phyloP scores from a whole-genome alignment of 257 asterid genomes.

The Capsicum rhomboideum region DNA sequence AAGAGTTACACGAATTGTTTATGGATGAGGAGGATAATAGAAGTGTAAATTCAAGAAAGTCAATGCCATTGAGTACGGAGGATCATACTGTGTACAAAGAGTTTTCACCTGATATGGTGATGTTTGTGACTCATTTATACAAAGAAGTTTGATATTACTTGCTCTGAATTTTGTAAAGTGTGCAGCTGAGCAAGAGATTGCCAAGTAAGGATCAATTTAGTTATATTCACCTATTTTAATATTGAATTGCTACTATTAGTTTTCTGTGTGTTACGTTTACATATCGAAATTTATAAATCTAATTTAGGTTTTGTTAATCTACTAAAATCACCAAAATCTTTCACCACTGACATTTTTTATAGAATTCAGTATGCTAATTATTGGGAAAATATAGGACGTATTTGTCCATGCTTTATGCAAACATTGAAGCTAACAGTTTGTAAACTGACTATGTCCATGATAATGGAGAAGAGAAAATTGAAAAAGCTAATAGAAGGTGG shows the following conservation, averaged over 20 bases:
- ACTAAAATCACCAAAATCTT: background rate
- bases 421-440: background rate
- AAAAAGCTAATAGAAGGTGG: background rate
- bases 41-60: background rate
- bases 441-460: background rate
- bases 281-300: background rate
- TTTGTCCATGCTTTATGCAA: background rate
- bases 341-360: background rate
- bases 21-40: background rate
- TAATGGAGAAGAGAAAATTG: slow-evolving; percentile 4
- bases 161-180: slow-evolving; percentile 47
- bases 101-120: slow-evolving; percentile 57
- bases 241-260: background rate
- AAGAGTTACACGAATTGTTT: slow-evolving; percentile 31
- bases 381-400: background rate
- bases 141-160: slow-evolving; percentile 30
- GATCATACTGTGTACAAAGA: slow-evolving; percentile 29
- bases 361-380: background rate
- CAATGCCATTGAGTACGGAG: background rate
- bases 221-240: background rate
- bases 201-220: slow-evolving; percentile 41
- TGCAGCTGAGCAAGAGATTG: slow-evolving; percentile 58
- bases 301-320: background rate
- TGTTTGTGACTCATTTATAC: slow-evolving; percentile 41
- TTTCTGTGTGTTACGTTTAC: background rate